These are phyloP conservation scores for Amylostereum chailletii DNA, from an alignment of 1,284 basidiomycete genomes.

Conservation along the genomic window DNA sequence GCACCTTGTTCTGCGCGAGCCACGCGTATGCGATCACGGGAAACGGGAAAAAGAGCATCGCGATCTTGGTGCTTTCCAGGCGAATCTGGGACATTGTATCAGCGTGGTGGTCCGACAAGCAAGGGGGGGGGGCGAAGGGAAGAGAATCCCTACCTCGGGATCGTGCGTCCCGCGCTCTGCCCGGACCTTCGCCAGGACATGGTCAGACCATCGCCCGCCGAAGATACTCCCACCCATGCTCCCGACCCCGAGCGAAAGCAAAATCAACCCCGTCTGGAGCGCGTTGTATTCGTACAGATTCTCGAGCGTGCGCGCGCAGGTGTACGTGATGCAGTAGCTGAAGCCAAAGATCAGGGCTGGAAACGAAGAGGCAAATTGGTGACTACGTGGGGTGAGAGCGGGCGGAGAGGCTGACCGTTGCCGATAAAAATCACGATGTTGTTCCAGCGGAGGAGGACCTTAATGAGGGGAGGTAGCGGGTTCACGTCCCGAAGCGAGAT, in stretches of 20 bases:
- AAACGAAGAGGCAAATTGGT: too few relatives aligned
- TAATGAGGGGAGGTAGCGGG: slow-evolving; percentile 52
- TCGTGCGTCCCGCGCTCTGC: slow-evolving; percentile 40
- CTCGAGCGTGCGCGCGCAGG: slow-evolving; percentile 60
- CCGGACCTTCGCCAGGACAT: slow-evolving; percentile 46
- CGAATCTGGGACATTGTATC: slow-evolving; percentile 46
- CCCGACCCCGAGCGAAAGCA: slow-evolving; percentile 68
- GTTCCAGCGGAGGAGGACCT: slow-evolving; percentile 51
- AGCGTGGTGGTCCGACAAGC: neutral
- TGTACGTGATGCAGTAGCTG: slow-evolving; percentile 64
- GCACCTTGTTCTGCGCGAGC: slow-evolving; percentile 56
- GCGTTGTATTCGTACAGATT: slow-evolving; percentile 61
- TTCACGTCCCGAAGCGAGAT: slow-evolving; percentile 67
- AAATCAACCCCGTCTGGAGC: slow-evolving; percentile 65
- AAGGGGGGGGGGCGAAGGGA: neutral
- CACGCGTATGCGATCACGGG: slow-evolving; percentile 69
- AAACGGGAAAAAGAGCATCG: slow-evolving; percentile 47
- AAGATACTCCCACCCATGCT: slow-evolving; percentile 61
- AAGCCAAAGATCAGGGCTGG: slow-evolving; percentile 69
- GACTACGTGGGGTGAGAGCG: too few relatives aligned
- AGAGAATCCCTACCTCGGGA: slow-evolving; percentile 48
- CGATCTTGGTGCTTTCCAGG: slow-evolving; percentile 50
- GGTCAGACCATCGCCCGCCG: slow-evolving; percentile 76
- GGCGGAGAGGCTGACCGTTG: too few relatives aligned
- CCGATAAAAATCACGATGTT: slow-evolving; percentile 52